Base-by-base conservation (phyloP, 2,329 filamentous ascomycete species). In the Remersonia thermophila region DNA sequence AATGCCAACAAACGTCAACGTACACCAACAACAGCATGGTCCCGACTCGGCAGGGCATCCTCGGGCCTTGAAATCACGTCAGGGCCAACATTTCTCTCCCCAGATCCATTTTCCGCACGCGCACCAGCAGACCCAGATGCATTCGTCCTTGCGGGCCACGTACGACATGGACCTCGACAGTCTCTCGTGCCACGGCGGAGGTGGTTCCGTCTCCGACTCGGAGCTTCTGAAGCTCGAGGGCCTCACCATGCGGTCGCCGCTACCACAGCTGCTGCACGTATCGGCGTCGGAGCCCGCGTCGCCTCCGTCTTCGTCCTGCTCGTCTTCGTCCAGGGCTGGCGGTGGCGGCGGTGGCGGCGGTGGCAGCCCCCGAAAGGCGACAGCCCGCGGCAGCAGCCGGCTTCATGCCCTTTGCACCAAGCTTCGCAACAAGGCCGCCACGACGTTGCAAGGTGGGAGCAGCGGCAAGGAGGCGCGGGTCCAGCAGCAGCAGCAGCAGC, bases 141-240 rank as follows among this genome's bases (percentile, higher is more conserved):
- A 23, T 23, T 9, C 20, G 5, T 23, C 9, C 20, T 9, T 23
- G 5, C 20, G 20, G 20, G 20, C 14, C 14, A 38, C 31, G 13
- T 20, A 29, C 3, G 33, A 41, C 8, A 39, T 32, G 1, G 36
- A 36, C 7, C 9, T 33, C 16, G 34, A 39, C 13, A 18, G 16
- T 4, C 4, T 38, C 11, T n/a, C 32, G 1, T 40, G 25, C 17
- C 11, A 25, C 12, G 33, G 29, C 27, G 27, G 36, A 23, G 33
- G 20, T 23, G 48, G 47, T 20, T 51, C 53, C 31, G 48, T 52
- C 37, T 52, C 53, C 16, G 54, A 55, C 40, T 50, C 51, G 16
- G 52, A 56, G 41, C 47, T 55, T 13, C 47, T 54, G 20, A 50
- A 48, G 33, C 49, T 57, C 36, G 53, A 56, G 40, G 53, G 52